Conservation (phyloP, 768 basidiomycete genomes). For the Lentinula edodes region DNA sequence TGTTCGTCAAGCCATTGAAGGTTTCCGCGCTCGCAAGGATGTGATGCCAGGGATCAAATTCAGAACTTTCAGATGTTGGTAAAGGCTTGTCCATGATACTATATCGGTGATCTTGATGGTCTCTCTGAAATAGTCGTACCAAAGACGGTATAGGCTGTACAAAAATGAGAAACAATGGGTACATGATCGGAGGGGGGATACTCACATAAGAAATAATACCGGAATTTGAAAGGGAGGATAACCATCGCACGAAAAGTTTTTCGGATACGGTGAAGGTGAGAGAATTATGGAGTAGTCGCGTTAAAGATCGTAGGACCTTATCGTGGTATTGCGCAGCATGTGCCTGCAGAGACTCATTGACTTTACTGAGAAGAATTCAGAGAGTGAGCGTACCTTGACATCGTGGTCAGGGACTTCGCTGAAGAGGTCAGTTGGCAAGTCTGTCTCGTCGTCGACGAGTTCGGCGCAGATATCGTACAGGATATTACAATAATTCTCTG, state of each 20-base stretch:
- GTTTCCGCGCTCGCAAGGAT: slow-evolving; percentile 4
- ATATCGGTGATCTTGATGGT: slow-evolving; percentile 38
- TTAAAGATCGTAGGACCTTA: slow-evolving; percentile 42
- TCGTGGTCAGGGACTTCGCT: slow-evolving; percentile 3
- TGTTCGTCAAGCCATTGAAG: slow-evolving; percentile 33
- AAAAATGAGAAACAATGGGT: background rate
- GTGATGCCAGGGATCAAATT: slow-evolving; percentile 51
- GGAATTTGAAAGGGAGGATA: slow-evolving; percentile 36
- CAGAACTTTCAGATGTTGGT: slow-evolving; percentile 22
- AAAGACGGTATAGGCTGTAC: slow-evolving; percentile 47
- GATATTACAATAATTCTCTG: slow-evolving; percentile 42
- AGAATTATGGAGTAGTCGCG: slow-evolving; percentile 46
- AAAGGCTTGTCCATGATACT: slow-evolving; percentile 30
- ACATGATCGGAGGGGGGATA: background rate
- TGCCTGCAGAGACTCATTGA: slow-evolving; percentile 9
- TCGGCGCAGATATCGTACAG: slow-evolving; percentile 52
- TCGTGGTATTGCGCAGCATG: slow-evolving; percentile 28
- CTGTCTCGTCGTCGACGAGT: slow-evolving; percentile 21
- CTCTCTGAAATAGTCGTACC: slow-evolving; percentile 52
- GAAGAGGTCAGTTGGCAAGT: slow-evolving; percentile 9
- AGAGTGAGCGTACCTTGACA: slow-evolving; percentile 10
- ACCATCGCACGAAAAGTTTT: slow-evolving; percentile 53
- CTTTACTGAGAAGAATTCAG: background rate
- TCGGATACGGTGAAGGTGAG: slow-evolving; percentile 56
- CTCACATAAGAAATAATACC: slow-evolving; percentile 35